These are phyloP conservation scores for Hortiboletus flavorubellus DNA, from an alignment of 768 basidiomycete genomes.

Conservation along the genomic window DNA sequence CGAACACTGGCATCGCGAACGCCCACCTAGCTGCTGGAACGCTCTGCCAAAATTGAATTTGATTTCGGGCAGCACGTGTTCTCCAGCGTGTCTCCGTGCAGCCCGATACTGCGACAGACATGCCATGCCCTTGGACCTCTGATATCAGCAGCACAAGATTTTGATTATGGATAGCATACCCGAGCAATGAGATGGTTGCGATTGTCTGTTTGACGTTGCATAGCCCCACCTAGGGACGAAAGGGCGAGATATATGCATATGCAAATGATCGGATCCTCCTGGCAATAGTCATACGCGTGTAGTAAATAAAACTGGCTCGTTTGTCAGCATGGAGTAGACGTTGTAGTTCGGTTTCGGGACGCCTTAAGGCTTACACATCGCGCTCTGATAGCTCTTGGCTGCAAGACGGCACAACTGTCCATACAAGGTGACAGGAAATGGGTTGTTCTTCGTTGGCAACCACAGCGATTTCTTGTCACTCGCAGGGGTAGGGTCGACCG, in stretches of 20 bases:
- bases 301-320: slow-evolving; percentile 64
- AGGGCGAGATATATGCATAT: slow-evolving; percentile 63
- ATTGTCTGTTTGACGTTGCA: slow-evolving; percentile 94
- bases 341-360: background rate
- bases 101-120: slow-evolving; percentile 78
- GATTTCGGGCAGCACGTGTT: slow-evolving; percentile 59
- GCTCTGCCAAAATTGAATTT: slow-evolving; percentile 92
- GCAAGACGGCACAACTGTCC: slow-evolving; percentile 72
- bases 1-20: background rate
- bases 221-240: slow-evolving; percentile 83
- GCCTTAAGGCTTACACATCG: slow-evolving; percentile 83
- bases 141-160: background rate
- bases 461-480: slow-evolving; percentile 31
- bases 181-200: slow-evolving; percentile 72
- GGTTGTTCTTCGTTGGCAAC: slow-evolving; percentile 66
- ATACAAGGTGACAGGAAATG: slow-evolving; percentile 68
- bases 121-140: slow-evolving; percentile 60
- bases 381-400: slow-evolving; percentile 85
- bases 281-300: slow-evolving; percentile 83
- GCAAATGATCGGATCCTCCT: slow-evolving; percentile 82
- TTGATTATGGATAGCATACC: background rate
- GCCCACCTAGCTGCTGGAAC: slow-evolving; percentile 46
- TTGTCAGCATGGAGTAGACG: background rate
- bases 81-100: slow-evolving; percentile 44
- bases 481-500: slow-evolving; percentile 7